Evolutionary conservation across 768 basidiomycete genomes (phyloP).

Genomic region (Mycena venus): DNA sequence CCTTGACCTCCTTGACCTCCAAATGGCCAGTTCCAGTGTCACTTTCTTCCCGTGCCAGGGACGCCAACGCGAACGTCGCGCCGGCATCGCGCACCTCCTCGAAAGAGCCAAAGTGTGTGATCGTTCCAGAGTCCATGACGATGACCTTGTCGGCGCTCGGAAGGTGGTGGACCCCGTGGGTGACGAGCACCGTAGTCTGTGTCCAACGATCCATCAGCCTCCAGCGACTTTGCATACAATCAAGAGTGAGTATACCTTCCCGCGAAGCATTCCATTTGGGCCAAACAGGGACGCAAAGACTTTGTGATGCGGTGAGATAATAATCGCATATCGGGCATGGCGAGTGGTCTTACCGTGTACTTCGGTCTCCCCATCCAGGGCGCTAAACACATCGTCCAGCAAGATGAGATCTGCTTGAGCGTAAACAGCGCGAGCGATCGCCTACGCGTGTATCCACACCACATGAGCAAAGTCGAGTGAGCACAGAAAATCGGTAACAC

Average conservation of each 20-base stretch:
- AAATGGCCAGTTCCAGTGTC: neutral
- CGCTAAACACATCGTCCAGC: conserved; percentile 14
- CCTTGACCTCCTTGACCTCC: neutral
- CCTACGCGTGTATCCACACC: neutral
- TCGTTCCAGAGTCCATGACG: conserved; percentile 20
- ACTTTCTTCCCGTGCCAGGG: neutral
- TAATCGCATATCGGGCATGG: neutral
- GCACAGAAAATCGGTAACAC: neutral
- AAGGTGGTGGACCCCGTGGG: conserved; percentile 28
- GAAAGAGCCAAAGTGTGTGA: conserved; percentile 27
- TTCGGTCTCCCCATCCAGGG: conserved; percentile 10
- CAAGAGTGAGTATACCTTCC: neutral
- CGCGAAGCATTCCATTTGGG: conserved; percentile 22
- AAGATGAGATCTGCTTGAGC: conserved; percentile 3
- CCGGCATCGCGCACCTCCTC: conserved; percentile 20
- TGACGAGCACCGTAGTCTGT: conserved; percentile 29
- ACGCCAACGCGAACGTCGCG: conserved; percentile 19
- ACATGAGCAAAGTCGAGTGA: neutral
- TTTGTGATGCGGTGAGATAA: neutral
- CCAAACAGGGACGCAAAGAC: conserved; percentile 28
- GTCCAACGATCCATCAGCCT: neutral
- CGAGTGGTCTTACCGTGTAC: neutral
- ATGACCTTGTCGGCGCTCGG: conserved; percentile 28
- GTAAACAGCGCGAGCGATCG: conserved; percentile 6
- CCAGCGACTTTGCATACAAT: neutral